Conservation (phyloP, 192 early-diverging fungal species). For the Backusella macrospora region DNA sequence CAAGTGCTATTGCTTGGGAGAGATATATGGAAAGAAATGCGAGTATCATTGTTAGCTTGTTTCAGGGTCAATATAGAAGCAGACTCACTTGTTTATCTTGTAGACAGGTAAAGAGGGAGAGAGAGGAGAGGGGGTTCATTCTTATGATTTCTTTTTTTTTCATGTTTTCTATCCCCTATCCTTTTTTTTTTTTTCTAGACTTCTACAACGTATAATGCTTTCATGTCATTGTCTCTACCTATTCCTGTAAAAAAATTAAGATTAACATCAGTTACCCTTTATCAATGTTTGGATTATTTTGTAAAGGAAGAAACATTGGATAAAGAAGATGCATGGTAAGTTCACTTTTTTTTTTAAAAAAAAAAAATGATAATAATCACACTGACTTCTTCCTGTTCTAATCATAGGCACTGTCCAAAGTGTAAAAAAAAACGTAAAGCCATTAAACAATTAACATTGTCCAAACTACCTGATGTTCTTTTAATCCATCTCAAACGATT, state of each 20-base stretch:
- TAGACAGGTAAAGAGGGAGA: constrained; percentile 25
- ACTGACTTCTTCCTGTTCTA: background rate
- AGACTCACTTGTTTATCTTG: constrained; percentile 72
- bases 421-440: constrained; percentile 78
- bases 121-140: background rate
- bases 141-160: background rate
- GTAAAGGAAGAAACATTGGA: constrained; percentile 85
- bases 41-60: constrained; percentile 87
- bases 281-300: constrained; percentile 87
- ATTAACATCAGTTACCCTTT: constrained; percentile 60
- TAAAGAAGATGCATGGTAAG: constrained; percentile 85
- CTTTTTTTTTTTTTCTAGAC: too few relatives aligned
- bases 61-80: constrained; percentile 84
- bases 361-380: too few relatives aligned
- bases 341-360: background rate
- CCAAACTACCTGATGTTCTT: constrained; percentile 83
- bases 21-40: constrained; percentile 73
- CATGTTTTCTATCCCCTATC: background rate
- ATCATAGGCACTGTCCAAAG: constrained; percentile 64
- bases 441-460: constrained; percentile 77
- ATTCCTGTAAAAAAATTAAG: constrained; percentile 65
- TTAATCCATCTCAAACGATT: constrained; percentile 95
- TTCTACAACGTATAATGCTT: constrained; percentile 87
- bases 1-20: constrained; percentile 70
- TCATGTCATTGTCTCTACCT: constrained; percentile 93